Conservation (phyloP, 225 moss, liverwort and hornwort species). For the Polytrichum formosum region DNA sequence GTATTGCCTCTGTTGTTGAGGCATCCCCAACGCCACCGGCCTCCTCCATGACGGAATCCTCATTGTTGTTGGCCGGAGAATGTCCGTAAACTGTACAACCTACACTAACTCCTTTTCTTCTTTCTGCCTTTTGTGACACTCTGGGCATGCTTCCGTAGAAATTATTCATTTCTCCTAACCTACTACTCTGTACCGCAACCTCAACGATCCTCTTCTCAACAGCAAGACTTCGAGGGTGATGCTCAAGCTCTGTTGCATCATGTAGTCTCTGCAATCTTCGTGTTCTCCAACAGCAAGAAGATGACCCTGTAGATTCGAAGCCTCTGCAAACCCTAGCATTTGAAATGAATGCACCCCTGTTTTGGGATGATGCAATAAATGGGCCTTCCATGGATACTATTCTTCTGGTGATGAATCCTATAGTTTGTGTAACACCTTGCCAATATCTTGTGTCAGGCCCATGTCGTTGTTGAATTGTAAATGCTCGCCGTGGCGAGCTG, state of each 20-base stretch:
- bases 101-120: conserved; percentile 10
- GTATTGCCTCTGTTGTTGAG: conserved; percentile 18
- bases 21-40: conserved; percentile 17
- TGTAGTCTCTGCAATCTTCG: not conserved
- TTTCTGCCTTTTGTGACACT: conserved; percentile 19
- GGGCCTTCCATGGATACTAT: not conserved
- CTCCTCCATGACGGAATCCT: conserved; percentile 29
- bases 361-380: not conserved
- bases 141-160: conserved; percentile 12
- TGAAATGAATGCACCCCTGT: not conserved
- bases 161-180: not conserved
- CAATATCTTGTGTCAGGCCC: too few species aligned
- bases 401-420: too few species aligned
- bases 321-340: not conserved
- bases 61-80: conserved; percentile 31
- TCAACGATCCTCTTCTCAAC: conserved; percentile 6
- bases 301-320: not conserved
- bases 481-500: too few species aligned
- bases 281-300: conserved; percentile 5
- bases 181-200: not conserved
- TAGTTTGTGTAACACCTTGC: not conserved
- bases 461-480: too few species aligned
- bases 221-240: conserved; percentile 10
- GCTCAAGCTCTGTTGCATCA: not conserved
- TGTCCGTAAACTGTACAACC: conserved; percentile 28